Evolutionary conservation across 1,139 yeast species (phyloP), one percentile per base, ranked within the genome.

Genomic region (Yamadazyma pseudoaaseri): DNA sequence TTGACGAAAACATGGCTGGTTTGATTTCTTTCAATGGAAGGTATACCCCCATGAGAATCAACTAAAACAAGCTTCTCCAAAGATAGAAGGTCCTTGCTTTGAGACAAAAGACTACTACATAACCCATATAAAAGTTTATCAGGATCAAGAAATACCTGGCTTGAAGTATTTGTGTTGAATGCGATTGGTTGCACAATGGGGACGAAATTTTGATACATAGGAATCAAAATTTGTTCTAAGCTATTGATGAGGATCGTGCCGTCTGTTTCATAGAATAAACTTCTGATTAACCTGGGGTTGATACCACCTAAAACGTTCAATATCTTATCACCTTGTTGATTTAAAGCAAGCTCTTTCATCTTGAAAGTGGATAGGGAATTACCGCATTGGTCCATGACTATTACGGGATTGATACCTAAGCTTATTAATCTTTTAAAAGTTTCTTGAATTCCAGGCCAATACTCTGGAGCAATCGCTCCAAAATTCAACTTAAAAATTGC

Each of bases 1-100:
- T 92, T 92, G 41, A 92, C 81, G 42, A 83, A 84, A 1, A 92
- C 95, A 59, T 92, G 98, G 16, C 96, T 78, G 3, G 92, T 79
- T 34, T 82, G 80, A 37, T 76, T 74, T 42, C 97, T 67, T 52
- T 89, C 96, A 21, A 80, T 67, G 0, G 95, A 83, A 0, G 97
- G 97, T 8, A 87, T 82, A 0, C 98, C 98, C 1, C 98, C 98
- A 10, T 74, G 56, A 1, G 81, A 78, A 47, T 89, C 97, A 20
- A 92, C 65, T 44, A 83, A 77, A 6, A 92, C 78, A 20, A 92
- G 61, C 46, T 92, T 92, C 43, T 92, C 97, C 20, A 92, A 73
- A 1, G 81, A 65, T 8, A 78, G 56, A n/a, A 70, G 44, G 25
- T 65, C 56, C 45, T 35, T 24, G 8, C 15, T 17, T 11, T 51